Evolutionary conservation across 176 grass and related monocot species (phyloP), one percentile per base, ranked within the genome.

Genomic region (Cymbopogon citratus): DNA sequence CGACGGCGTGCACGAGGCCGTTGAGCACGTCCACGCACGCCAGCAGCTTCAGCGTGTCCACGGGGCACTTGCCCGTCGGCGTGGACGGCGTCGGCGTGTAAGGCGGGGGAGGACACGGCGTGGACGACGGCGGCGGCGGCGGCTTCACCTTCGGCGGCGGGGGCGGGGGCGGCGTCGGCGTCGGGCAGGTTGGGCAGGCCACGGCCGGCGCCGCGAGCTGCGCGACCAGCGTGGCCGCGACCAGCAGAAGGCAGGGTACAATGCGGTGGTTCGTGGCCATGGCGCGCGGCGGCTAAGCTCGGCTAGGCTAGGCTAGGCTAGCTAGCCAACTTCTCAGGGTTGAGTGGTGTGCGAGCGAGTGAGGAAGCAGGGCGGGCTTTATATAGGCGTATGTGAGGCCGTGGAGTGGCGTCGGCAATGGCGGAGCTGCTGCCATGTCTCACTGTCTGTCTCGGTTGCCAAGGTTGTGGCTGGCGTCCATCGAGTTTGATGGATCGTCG

Each of bases 11-110:
- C 78, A 84, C 91, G 16, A 89, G 48, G 5, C 91, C 91, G 54
- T 85, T 88, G 6, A 97, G 87, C 80, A 34, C 83, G 79, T 93
- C 91, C 65, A 93, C 94, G 85, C 94, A 97, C 68, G 87, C 91
- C 68, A 83, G 65, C 26, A 97, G 87, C 87, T 97, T 93, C 72
- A 97, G 81, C 64, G 89, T 85, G 89, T 97, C 46, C 27, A 97
- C 33, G 19, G 94, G 94, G 78, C 94, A 97, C 84, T 52, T 86
- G 2, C 86, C 89, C 52, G 82, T 48, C 36, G 51, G 12, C 36
- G 48, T 2, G 52, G 85, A 40, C 16, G 89, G 82, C 43, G 71
- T 29, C 12, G 89, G 82, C 43, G 71, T 24, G 7, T 83, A 73
- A 6, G 76, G 63, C 25, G 90, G 72, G 3, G 86, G 77, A 0